Conservation (phyloP, 2,329 filamentous ascomycete genomes). For the Neonectria coccinea region DNA sequence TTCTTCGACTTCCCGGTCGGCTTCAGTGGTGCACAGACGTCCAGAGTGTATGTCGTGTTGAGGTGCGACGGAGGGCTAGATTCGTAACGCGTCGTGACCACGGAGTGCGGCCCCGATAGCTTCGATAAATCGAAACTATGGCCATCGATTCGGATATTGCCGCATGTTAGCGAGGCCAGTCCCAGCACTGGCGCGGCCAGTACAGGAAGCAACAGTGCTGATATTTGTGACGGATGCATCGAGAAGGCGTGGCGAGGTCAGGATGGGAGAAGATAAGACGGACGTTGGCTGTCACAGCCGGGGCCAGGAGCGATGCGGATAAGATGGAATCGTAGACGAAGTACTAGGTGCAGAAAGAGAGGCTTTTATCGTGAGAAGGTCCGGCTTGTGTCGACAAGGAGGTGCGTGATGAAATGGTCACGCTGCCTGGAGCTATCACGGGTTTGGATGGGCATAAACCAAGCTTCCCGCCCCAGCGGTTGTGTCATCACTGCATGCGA, state of each 20-base stretch:
- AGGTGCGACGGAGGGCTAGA: constrained; percentile 61
- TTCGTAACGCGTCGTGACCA: constrained; percentile 68
- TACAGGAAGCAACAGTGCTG: constrained; percentile 53
- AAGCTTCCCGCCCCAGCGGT: constrained; percentile 44
- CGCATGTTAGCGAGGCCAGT: constrained; percentile 70
- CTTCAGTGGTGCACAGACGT: constrained; percentile 78
- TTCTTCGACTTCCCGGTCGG: constrained; percentile 67
- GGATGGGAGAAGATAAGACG: constrained; percentile 19
- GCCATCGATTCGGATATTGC: constrained; percentile 68
- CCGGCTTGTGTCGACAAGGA: constrained; percentile 29
- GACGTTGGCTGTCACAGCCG: constrained; percentile 18
- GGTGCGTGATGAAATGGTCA: constrained; percentile 45
- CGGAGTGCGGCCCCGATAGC: constrained; percentile 75
- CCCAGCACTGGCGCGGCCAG: constrained; percentile 53
- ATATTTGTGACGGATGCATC: constrained; percentile 57
- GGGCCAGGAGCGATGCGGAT: constrained; percentile 21
- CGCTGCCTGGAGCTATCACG: constrained; percentile 46
- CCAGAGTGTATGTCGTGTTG: constrained; percentile 86
- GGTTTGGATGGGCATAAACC: constrained; percentile 42
- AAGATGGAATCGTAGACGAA: constrained; percentile 17
- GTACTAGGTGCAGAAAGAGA: constrained; percentile 10
- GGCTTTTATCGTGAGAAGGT: constrained; percentile 5
- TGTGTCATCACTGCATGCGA: constrained; percentile 47
- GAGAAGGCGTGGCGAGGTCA: constrained; percentile 32
- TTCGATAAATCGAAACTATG: constrained; percentile 72